Evolutionary conservation across 2,329 filamentous ascomycete species (phyloP).

Genomic region (Diaporthe sp.): DNA sequence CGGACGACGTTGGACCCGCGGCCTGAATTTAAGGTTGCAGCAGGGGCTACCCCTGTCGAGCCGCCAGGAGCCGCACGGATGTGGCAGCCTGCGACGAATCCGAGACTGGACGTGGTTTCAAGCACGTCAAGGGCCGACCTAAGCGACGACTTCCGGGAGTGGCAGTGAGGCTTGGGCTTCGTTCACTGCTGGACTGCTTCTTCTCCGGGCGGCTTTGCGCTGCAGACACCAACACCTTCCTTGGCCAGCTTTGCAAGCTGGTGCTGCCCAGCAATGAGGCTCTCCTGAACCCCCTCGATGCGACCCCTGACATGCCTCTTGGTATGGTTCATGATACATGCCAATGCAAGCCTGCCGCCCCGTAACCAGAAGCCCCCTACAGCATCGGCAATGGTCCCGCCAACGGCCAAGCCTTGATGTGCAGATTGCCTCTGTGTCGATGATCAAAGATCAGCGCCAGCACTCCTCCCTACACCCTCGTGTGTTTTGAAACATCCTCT

Average conservation of each 20-base stretch:
- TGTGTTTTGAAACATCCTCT: conserved; percentile 27
- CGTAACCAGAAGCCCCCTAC: neutral
- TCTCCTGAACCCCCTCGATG: neutral
- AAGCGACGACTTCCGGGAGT: neutral
- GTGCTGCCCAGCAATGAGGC: conserved; percentile 12
- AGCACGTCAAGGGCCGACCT: conserved; percentile 16
- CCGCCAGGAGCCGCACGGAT: conserved; percentile 34
- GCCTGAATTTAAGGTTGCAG: conserved; percentile 50
- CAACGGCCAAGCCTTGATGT: conserved; percentile 28
- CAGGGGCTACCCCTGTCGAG: conserved; percentile 26
- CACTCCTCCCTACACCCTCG: neutral
- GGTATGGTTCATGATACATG: conserved; percentile 21
- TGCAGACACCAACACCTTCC: conserved; percentile 1
- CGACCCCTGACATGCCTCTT: conserved; percentile 11
- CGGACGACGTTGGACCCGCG: conserved; percentile 41
- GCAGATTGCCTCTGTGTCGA: conserved; percentile 14
- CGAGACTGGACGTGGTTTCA: conserved; percentile 40
- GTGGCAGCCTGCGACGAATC: conserved; percentile 38
- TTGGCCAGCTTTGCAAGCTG: neutral
- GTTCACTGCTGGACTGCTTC: neutral
- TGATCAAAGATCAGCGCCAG: conserved; percentile 23
- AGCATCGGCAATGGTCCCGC: conserved; percentile 5
- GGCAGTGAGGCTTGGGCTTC: conserved; percentile 5
- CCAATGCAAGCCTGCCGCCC: conserved; percentile 19
- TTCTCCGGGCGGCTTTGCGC: neutral